Evolutionary conservation across 2,329 filamentous ascomycete genomes (phyloP), one percentile per base, ranked within the genome.

Genomic region (Cordyceps cicadae): DNA sequence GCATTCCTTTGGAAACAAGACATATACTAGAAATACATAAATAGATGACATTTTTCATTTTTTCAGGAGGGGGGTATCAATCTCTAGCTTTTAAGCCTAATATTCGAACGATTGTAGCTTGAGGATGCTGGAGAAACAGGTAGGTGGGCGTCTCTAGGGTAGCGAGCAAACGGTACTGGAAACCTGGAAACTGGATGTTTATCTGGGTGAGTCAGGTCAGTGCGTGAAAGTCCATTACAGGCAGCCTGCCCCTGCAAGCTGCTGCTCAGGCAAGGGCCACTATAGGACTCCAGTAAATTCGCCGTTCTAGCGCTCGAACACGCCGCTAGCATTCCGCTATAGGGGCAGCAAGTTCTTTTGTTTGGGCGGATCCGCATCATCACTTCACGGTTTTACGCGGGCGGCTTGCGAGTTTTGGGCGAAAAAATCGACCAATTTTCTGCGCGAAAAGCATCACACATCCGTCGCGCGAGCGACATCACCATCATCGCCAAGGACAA

Each of bases 401-500:
- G 9, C 43, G 15, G 55, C 48, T 9, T 19, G 56, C 41, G 12
- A 50, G 39, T 49, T 46, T 53, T 52, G 19, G 19, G 46, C 43
- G 45, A 37, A 43, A 46, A 49, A 54, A 55, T 8, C 54, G 24
- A 8, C 34, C 32, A 50, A 32, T 45, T 34, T 34, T 19, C 48
- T 49, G 52, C 51, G 52, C 39, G 21, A 56, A 56, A 48, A 34
- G 37, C 60, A 55, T 61, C 46, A 32, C 17, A 39, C 39, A 39
- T 53, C 56, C 39, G 19, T 51, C 49, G 53, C 54, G 39, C 11
- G 26, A 21, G 59, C 34, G 46, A 29, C 55, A 59, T 6, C 26
- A 57, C 59, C 24, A 46, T 19, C 14, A 6, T 52, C 15, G 59
- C 49, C 58, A 54, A 69, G 68, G 70, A 75, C 69, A 68, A 75